Evolutionary conservation across 2,329 filamentous ascomycete species (phyloP), one percentile per base, ranked within the genome.

Genomic region (Fusarium denticulatum): DNA sequence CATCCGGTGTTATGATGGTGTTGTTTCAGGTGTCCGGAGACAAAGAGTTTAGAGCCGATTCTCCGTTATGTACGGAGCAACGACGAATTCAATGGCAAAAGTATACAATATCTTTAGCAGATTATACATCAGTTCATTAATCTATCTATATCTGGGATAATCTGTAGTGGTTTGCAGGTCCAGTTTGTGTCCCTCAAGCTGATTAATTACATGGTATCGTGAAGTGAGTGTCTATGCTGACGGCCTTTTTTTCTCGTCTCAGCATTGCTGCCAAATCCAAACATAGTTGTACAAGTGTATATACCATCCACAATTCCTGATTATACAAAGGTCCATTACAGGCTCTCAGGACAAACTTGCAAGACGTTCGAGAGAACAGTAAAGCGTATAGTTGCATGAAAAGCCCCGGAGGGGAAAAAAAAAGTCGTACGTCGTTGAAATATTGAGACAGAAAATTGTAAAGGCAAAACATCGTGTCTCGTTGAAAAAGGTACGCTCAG

Each of bases 161-260:
- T 69, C 43, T 57, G 36, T 52, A 42, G 22, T 55, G 55, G 28
- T 63, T 49, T 58, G 65, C 72, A 65, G 53, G 20, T 49, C 45
- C 49, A 43, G 57, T 58, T 67, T 60, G 18, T 65, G 53, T 71
- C 52, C 45, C 65, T 56, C 30, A 60, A 57, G 50, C 57, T 60
- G 46, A 52, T 55, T 68, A 62, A 76, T 75, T 76, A 78, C 70
- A 69, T 78, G 69, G 65, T 75, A 76, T 78, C 75, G 64, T 78
- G 70, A 77, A 77, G 64, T 69, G 61, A 75, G 59, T 58, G 67
- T 72, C 74, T 67, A 73, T 73, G 63, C 64, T 76, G 59, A 71
- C 55, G 60, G 39, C 61, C 52, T 69, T 72, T 57, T 46, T 36
- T 24, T 58, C 64, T 72, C 55, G 49, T 60, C 57, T 60, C 58